These are phyloP conservation scores for Rhododendron griersonianum DNA, from an alignment of 148 eudicot species.

Conservation along the genomic window DNA sequence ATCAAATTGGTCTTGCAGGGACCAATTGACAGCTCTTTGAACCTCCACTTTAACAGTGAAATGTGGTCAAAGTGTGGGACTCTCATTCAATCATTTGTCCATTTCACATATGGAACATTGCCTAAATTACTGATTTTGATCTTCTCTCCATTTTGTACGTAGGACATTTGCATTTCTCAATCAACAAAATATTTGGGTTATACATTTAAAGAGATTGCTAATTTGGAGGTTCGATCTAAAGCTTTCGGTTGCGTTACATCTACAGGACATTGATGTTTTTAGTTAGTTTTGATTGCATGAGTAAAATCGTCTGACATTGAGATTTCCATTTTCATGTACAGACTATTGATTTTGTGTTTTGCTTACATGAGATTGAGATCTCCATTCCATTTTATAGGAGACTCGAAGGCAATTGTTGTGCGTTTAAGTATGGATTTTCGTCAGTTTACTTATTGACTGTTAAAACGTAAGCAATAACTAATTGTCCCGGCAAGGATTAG, in stretches of 20 bases:
- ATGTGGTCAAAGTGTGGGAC: neutral
- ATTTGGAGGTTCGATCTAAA: neutral
- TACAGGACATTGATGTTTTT: neutral
- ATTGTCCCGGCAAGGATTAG: neutral
- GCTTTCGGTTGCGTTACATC: neutral
- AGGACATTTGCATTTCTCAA: neutral
- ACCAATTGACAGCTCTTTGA: slow-evolving; percentile 1
- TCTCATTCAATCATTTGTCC: neutral
- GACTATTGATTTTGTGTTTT: neutral
- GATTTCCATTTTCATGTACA: no score
- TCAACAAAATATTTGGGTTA: neutral
- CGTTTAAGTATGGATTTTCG: neutral
- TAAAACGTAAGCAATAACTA: no score
- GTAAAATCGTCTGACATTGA: neutral
- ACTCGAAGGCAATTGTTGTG: no score
- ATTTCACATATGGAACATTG: neutral
- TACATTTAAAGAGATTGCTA: neutral
- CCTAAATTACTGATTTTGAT: neutral
- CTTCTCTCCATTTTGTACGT: neutral
- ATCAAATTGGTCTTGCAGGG: neutral
- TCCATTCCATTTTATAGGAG: neutral
- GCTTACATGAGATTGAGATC: neutral
- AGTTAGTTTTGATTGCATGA: no score
- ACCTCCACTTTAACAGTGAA: neutral
- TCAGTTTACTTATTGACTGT: no score